phyloP scores from a whole-genome alignment of 2,329 filamentous ascomycete genomes.

The Alternaria metachromatica region DNA sequence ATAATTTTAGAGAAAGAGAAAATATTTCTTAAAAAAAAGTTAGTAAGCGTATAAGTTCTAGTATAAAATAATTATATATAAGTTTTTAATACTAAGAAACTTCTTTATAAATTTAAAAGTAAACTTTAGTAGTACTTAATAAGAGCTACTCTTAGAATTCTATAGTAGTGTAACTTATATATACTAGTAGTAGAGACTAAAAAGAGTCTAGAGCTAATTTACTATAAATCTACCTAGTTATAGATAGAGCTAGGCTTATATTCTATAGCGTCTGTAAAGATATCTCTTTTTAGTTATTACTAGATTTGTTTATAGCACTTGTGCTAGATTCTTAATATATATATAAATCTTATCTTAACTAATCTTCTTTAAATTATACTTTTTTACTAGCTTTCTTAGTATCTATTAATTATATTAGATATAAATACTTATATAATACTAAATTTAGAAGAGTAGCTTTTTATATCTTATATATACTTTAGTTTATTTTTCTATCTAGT shows the following conservation, averaged over 20 bases:
- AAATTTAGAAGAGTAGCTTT: neutral
- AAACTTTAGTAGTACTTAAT: slow-evolving; percentile 14
- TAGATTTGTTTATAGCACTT: neutral
- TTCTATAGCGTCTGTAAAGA: neutral
- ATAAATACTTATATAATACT: slow-evolving; percentile 1
- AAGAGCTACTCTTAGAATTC: slow-evolving; percentile 8
- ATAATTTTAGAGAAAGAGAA: slow-evolving; percentile 44
- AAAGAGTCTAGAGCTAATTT: slow-evolving; percentile 3
- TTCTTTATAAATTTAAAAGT: slow-evolving; percentile 14
- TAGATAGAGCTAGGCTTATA: neutral
- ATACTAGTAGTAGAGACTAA: slow-evolving; percentile 11
- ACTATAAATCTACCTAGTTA: neutral
- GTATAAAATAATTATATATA: neutral
- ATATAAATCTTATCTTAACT: slow-evolving; percentile 16
- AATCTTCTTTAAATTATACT: slow-evolving; percentile 21
- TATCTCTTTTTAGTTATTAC: neutral
- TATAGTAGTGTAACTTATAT: slow-evolving; percentile 11
- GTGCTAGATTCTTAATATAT: slow-evolving; percentile 2
- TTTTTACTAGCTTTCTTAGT: slow-evolving; percentile 24
- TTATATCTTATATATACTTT: slow-evolving; percentile 17
- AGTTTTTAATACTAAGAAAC: slow-evolving; percentile 9
- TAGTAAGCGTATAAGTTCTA: neutral
- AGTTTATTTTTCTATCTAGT: slow-evolving; percentile 18
- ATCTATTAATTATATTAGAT: slow-evolving; percentile 12
- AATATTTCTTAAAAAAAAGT: slow-evolving; percentile 22